These are phyloP conservation scores for Radiomyces spectabilis DNA, from an alignment of 192 early-diverging fungal genomes.

Conservation along the genomic window DNA sequence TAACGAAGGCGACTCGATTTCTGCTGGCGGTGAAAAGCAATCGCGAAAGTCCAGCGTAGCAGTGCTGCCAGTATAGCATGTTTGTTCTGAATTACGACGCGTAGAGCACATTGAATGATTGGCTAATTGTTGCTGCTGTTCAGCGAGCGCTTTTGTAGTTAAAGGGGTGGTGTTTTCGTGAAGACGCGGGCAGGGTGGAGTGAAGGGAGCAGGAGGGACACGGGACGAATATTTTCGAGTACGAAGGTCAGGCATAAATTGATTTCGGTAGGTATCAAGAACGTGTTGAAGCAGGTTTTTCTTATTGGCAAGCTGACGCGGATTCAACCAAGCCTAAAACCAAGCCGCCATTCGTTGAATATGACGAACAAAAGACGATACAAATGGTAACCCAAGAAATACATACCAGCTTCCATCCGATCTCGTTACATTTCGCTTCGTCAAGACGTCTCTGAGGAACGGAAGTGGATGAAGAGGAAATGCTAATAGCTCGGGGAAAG, in stretches of 20 bases:
- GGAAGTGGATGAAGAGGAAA: too few relatives aligned
- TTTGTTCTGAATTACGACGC: neutral
- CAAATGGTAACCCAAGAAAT: neutral
- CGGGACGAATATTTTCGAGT: slow-evolving; percentile 8
- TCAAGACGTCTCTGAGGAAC: slow-evolving; percentile 25
- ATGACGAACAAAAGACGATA: too few relatives aligned
- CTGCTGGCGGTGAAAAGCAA: slow-evolving; percentile 20
- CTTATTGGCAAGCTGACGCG: slow-evolving; percentile 20
- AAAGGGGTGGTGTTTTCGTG: slow-evolving; percentile 8
- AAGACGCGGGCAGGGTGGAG: too few relatives aligned
- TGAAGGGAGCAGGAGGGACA: neutral
- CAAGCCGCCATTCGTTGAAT: too few relatives aligned
- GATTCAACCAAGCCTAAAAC: slow-evolving; percentile 14
- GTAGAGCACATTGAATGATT: neutral
- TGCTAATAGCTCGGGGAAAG: slow-evolving; percentile 39
- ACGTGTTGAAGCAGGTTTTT: slow-evolving; percentile 23
- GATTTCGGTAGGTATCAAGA: slow-evolving; percentile 17
- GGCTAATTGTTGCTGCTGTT: slow-evolving; percentile 5
- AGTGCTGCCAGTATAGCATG: slow-evolving; percentile 4
- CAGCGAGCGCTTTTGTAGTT: slow-evolving; percentile 18
- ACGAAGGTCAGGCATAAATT: slow-evolving; percentile 15
- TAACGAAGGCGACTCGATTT: too few relatives aligned
- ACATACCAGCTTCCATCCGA: slow-evolving; percentile 63
- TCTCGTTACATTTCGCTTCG: slow-evolving; percentile 46
- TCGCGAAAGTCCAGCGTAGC: slow-evolving; percentile 10